Percentiles rank a stretch among this genome's conserved stretches.
Conservation (phyloP, 148 eudicot species). For the Suaeda aralocaspica region DNA sequence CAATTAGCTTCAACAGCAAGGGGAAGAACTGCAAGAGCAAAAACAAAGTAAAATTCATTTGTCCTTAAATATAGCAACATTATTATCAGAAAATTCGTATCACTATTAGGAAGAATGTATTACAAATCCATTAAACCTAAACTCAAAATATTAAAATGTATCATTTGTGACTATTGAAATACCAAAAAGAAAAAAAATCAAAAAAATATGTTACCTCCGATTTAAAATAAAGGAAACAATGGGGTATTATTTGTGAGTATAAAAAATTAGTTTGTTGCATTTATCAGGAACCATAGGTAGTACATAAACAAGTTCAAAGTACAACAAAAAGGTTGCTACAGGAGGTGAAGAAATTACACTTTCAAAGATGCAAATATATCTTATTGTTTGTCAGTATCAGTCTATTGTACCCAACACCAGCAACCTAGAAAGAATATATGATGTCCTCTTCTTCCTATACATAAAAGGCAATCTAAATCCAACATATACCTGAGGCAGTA, state of each 20-base stretch:
- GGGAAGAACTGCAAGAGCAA: constrained; percentile 76
- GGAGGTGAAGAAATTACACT: neutral
- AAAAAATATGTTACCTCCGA: too few relatives aligned
- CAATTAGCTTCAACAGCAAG: constrained; percentile 81
- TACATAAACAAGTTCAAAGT: too few relatives aligned
- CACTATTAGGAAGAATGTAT: neutral
- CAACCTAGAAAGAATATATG: too few relatives aligned
- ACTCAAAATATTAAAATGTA: too few relatives aligned
- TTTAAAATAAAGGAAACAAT: too few relatives aligned
- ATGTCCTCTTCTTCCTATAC: neutral
- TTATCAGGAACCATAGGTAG: too few relatives aligned
- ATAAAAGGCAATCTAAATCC: neutral
- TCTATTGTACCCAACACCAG: neutral
- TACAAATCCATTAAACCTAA: constrained; percentile 3
- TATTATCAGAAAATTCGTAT: neutral
- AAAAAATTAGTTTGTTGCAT: too few relatives aligned
- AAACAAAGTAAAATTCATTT: neutral
- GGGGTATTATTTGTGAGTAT: too few relatives aligned
- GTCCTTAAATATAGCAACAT: constrained; percentile 3
- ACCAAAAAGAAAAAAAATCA: too few relatives aligned
- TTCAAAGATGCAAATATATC: neutral
- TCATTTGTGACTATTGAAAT: too few relatives aligned
- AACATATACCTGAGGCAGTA: constrained; percentile 77
- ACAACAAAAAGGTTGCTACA: too few relatives aligned
- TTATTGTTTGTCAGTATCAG: too few relatives aligned